phyloP scores from a whole-genome alignment of 2,329 filamentous ascomycete species.

The Alternaria ethzedia region DNA sequence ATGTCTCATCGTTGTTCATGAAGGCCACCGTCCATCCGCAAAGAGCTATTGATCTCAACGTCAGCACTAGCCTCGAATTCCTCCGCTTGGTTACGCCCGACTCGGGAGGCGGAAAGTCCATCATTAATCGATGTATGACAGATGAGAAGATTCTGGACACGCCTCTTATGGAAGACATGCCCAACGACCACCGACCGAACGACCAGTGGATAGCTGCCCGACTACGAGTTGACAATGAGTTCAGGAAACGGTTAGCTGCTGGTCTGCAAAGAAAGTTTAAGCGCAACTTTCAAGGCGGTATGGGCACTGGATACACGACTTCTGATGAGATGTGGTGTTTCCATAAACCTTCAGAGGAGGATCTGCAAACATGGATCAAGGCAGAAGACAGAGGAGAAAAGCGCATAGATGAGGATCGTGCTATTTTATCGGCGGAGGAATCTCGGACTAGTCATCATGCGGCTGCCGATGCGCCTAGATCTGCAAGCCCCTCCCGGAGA shows the following conservation, averaged over 20 bases:
- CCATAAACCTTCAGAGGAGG: slow-evolving; percentile 41
- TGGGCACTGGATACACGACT: slow-evolving; percentile 42
- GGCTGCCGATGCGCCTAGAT: neutral
- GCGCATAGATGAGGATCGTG: slow-evolving; percentile 25
- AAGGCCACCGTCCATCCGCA: slow-evolving; percentile 70
- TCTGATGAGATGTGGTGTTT: slow-evolving; percentile 64
- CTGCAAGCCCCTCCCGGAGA: neutral
- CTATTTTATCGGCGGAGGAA: slow-evolving; percentile 1
- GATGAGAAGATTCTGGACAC: slow-evolving; percentile 61
- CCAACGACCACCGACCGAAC: slow-evolving; percentile 61
- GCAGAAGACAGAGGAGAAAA: slow-evolving; percentile 25
- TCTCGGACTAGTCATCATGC: neutral
- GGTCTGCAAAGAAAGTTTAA: slow-evolving; percentile 49
- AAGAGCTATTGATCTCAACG: slow-evolving; percentile 68
- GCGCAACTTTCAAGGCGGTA: slow-evolving; percentile 46
- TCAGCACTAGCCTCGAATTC: slow-evolving; percentile 68
- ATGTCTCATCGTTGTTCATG: slow-evolving; percentile 63
- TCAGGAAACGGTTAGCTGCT: slow-evolving; percentile 57
- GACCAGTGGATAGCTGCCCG: slow-evolving; percentile 65
- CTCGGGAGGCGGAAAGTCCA: slow-evolving; percentile 45
- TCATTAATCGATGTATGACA: slow-evolving; percentile 59
- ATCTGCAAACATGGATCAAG: slow-evolving; percentile 34
- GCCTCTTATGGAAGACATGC: slow-evolving; percentile 55
- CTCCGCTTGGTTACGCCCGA: slow-evolving; percentile 58
- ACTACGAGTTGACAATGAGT: slow-evolving; percentile 65